These are phyloP conservation scores for Phytophthora pseudosyringae DNA, from an alignment of 352 stramenopile species.

Conservation along the genomic window DNA sequence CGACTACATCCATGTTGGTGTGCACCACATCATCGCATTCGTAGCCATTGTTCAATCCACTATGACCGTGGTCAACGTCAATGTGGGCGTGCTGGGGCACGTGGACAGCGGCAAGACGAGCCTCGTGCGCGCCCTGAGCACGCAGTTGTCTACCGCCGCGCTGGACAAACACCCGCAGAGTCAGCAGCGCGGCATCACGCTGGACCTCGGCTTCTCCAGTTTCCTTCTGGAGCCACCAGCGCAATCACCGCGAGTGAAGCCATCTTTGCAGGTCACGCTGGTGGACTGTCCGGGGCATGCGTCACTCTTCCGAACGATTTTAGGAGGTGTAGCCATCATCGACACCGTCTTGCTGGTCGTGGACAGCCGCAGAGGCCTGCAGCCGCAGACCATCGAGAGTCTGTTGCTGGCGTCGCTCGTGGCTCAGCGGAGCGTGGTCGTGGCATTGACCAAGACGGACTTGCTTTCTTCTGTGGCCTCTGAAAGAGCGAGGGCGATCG, in stretches of 20 bases:
- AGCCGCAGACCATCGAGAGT: constrained; percentile 99
- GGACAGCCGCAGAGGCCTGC: constrained; percentile 96
- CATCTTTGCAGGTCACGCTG: constrained; percentile 93
- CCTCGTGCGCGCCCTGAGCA: constrained; percentile 96
- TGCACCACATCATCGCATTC: not conserved
- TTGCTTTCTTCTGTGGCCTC: constrained; percentile 65
- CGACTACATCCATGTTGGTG: not conserved
- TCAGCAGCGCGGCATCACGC: constrained; percentile 96
- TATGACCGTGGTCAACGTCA: constrained; percentile 89
- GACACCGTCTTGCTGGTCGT: constrained; percentile 98
- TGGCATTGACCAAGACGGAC: constrained; percentile 98
- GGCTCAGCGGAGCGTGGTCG: constrained; percentile 89
- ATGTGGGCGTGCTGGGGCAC: constrained; percentile 98
- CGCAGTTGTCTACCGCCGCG: constrained; percentile 96
- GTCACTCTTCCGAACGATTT: constrained; percentile 99
- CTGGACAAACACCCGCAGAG: constrained; percentile 99
- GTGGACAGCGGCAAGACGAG: constrained; percentile 98
- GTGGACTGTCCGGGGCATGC: constrained; percentile 97
- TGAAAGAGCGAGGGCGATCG: constrained; percentile 51
- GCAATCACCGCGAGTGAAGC: constrained; percentile 12
- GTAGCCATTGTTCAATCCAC: constrained; percentile 1
- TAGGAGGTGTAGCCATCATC: constrained; percentile 99
- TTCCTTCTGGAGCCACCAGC: constrained; percentile 79
- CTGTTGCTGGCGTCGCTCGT: constrained; percentile 96
- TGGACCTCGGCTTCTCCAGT: constrained; percentile 98